phyloP scores from a whole-genome alignment of 2,329 filamentous ascomycete genomes.

The Xylaria sp. region DNA sequence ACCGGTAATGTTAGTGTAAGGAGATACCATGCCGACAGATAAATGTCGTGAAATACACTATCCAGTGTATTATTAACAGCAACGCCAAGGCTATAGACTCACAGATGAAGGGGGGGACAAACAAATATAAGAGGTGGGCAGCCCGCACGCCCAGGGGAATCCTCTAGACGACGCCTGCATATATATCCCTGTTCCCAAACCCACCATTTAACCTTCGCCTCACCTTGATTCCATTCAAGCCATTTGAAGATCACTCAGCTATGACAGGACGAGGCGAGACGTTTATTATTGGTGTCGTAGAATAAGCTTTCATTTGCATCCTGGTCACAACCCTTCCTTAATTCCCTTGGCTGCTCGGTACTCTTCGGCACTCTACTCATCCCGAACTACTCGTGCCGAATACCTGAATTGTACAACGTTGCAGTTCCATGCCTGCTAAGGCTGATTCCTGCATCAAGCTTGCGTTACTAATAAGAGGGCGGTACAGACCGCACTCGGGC shows the following conservation, averaged over 20 bases:
- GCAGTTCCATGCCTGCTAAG: conserved; percentile 28
- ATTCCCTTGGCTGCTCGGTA: conserved; percentile 26
- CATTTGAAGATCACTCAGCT: conserved; percentile 38
- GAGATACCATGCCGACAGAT: neutral
- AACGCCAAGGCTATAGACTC: conserved; percentile 30
- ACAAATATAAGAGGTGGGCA: conserved; percentile 34
- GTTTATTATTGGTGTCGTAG: conserved; percentile 35
- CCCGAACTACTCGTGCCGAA: neutral
- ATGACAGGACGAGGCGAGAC: conserved; percentile 34
- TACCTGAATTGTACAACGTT: conserved; percentile 27
- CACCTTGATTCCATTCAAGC: conserved; percentile 25
- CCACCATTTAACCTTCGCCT: conserved; percentile 36
- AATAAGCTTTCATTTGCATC: conserved; percentile 37
- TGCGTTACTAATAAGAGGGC: conserved; percentile 34
- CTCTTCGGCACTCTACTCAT: conserved; percentile 15
- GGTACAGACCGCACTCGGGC: conserved; percentile 29
- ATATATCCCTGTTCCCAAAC: conserved; percentile 31
- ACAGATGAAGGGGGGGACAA: conserved; percentile 15
- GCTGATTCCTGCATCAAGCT: conserved; percentile 38
- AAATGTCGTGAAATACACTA: neutral
- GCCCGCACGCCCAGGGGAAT: conserved; percentile 23
- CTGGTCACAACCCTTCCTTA: conserved; percentile 25
- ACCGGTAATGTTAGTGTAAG: neutral
- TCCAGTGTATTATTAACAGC: conserved; percentile 4
- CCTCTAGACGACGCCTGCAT: conserved; percentile 33